Evolutionary conservation across 371 early-diverging fungal genomes (phyloP), one percentile per base, ranked within the genome.

Genomic region (Mortierella sp.): DNA sequence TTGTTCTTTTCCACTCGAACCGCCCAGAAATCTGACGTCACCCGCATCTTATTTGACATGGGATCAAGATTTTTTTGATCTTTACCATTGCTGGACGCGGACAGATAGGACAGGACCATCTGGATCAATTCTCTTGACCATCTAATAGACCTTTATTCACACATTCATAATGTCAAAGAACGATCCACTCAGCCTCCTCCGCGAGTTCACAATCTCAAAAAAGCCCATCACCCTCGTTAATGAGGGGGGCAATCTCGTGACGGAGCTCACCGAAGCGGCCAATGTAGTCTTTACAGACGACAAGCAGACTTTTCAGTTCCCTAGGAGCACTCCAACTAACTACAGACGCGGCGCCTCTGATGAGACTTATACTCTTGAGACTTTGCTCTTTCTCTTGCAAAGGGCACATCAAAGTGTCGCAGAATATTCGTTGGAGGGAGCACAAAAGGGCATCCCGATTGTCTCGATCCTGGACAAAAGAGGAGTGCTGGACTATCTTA

Each of bases 401-500:
- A 88, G 92, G 70, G 85, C 87, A 1, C 83, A 88, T 64, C 84
- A 90, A 58, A 93, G 90, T 65, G 93, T 94, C 43, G 86, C 93
- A 67, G 88, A 89, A 60, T 96, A 95, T 73, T 88, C 95, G 58
- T 89, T 92, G 70, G 88, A 87, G 78, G 89, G 92, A 54, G 87
- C 89, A 26, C 77, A 86, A 22, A 86, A 87, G 63, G 89, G 90
- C 11, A 87, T 94, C 61, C 90, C 87, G 37, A 87, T 89, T 30
- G 94, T 96, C 45, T 91, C 93, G 1, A 91, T 94, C 63, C 84
- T 93, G 11, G 95, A 95, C 79, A 86, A 92, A 62, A 86, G 86
- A 66, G 88, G 89, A 57, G 87, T 95, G 40, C 72, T 93, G 26
- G 94, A 94, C 73, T 95, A 93, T 64, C 78, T 96, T 61, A 93